Base-by-base conservation (phyloP, 1,284 basidiomycete species). In the Malassezia sp. region DNA sequence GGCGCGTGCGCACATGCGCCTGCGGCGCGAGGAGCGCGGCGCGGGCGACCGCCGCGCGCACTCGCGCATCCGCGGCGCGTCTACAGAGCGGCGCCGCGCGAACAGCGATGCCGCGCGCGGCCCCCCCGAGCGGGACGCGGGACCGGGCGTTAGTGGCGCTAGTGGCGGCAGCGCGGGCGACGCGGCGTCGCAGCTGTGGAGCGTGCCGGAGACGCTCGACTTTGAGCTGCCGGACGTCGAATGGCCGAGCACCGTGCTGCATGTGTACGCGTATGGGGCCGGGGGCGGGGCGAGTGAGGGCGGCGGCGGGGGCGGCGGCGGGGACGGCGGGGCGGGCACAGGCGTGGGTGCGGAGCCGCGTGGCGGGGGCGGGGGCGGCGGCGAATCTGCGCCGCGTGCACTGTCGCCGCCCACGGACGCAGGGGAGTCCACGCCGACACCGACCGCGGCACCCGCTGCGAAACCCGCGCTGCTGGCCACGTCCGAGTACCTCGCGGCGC, bases 401-500 rank as follows among this genome's bases (percentile, higher is more conserved):
- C n/a, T n/a, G n/a, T n/a, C n/a, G n/a, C n/a, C n/a, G n/a, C n/a
- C n/a, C n/a, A n/a, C n/a, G n/a, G n/a, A n/a, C n/a, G n/a, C n/a
- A n/a, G n/a, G n/a, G n/a, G n/a, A n/a, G n/a, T n/a, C 49, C 33
- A 47, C 49, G 12, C 52, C 46, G 31, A 75, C 29, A 24, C 50
- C 52, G 33, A 53, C 42, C 35, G 54, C 38, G 52, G 50, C n/a
- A n/a, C n/a, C n/a, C 34, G 59, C 43, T 18, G 42, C 37, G n/a
- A 34, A 23, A n/a, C 54, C 61, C 10, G 47, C 57, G 5, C 57
- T 60, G 8, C 74, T 97, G 2, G 85, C 84, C 0, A 76, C 89
- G 2, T 89, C 88, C 2, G 73, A 77, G 34, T 91, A 93, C 60
- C 75, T 96, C 10, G 71, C 71, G 4, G 76, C 77, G 14, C 64